Conservation (phyloP, 345 rosid species). For the Abelmoschus esculentus region DNA sequence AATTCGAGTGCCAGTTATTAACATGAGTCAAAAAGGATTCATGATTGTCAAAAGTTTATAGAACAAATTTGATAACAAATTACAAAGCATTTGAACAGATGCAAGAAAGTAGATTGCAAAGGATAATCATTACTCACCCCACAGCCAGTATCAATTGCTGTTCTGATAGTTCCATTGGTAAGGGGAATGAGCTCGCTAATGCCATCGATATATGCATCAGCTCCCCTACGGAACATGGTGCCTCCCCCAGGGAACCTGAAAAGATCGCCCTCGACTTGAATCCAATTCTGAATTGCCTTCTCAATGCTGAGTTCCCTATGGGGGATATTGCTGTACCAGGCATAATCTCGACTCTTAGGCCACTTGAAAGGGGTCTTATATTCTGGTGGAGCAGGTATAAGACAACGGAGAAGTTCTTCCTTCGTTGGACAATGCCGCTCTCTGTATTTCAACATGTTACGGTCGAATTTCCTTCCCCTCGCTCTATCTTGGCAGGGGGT, state of each 20-base stretch:
- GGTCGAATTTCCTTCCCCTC: conserved; percentile 69
- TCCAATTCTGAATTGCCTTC: conserved; percentile 98
- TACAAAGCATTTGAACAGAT: not conserved
- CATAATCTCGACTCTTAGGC: conserved; percentile 94
- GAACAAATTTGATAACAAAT: not conserved
- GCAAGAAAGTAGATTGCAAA: not conserved
- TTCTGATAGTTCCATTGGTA: conserved; percentile 62
- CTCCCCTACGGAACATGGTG: conserved; percentile 90
- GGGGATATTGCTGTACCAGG: conserved; percentile 95
- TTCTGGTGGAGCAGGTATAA: conserved; percentile 91
- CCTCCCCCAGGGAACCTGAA: conserved; percentile 98
- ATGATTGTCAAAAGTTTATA: not conserved
- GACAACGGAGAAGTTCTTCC: conserved; percentile 60
- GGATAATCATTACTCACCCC: conserved; percentile 51
- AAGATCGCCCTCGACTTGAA: conserved; percentile 83
- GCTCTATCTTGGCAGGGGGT: conserved; percentile 78
- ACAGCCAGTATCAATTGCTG: conserved; percentile 93
- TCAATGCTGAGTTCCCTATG: conserved; percentile 90
- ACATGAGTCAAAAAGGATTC: not conserved
- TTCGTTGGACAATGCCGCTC: conserved; percentile 86
- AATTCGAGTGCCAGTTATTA: not conserved
- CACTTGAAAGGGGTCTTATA: conserved; percentile 94
- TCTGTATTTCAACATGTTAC: conserved; percentile 75
- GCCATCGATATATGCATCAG: conserved; percentile 90
- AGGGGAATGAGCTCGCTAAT: conserved; percentile 72